A percentile compares a stretch with the other conserved stretches of the same genome.
These are phyloP conservation scores for Mycena filopes DNA, from an alignment of 768 basidiomycete species.

Conservation along the genomic window DNA sequence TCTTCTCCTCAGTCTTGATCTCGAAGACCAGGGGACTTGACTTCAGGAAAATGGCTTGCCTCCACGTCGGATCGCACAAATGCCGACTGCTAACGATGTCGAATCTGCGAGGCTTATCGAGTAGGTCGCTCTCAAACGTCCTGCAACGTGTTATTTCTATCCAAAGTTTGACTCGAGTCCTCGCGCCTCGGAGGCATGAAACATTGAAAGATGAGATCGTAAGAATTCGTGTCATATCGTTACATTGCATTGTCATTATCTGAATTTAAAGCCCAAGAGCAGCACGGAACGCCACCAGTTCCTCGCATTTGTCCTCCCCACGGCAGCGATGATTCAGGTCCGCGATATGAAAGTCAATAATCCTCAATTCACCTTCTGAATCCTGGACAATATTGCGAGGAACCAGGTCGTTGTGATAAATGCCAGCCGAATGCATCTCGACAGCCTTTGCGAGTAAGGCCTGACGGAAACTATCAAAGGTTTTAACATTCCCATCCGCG, in stretches of 20 bases:
- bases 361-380: conserved; percentile 9
- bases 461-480: not conserved
- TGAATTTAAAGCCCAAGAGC: not conserved
- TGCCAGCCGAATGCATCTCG: conserved; percentile 23
- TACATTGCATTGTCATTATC: not conserved
- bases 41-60: too few relatives aligned
- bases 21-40: too few relatives aligned
- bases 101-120: too few relatives aligned
- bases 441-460: conserved; percentile 16
- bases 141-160: too few relatives aligned
- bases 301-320: conserved; percentile 19
- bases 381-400: conserved; percentile 23
- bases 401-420: conserved; percentile 18
- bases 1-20: too few relatives aligned
- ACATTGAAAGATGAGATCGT: not conserved
- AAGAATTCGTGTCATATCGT: not conserved
- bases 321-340: conserved; percentile 12
- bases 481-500: not conserved
- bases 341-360: conserved; percentile 30
- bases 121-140: too few relatives aligned
- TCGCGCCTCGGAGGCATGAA: too few relatives aligned
- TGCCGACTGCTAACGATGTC: too few relatives aligned
- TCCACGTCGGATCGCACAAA: too few relatives aligned
- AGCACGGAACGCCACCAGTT: not conserved
- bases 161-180: too few relatives aligned